Conservation (phyloP, 305 asterid genomes). For the Fraxinus paxiana region DNA sequence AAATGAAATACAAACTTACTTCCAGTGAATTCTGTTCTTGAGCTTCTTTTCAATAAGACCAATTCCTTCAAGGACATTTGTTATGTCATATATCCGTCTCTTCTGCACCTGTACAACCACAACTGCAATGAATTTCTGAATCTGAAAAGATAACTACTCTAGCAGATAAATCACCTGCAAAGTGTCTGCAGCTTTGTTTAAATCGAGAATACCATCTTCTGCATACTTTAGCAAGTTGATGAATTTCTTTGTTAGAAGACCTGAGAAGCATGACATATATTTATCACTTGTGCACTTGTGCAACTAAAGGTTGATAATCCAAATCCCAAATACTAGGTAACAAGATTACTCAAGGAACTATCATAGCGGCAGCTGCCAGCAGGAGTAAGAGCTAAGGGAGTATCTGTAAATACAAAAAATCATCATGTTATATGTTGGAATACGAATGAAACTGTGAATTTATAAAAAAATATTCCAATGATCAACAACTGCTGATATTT, state of each 20-base stretch:
- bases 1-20: conserved; percentile 49
- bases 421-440: conserved; percentile 7
- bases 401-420: conserved; percentile 46
- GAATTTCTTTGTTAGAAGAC: conserved; percentile 82
- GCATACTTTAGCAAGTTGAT: conserved; percentile 77
- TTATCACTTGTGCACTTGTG: conserved; percentile 26
- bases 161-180: conserved; percentile 57
- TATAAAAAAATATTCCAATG: background rate
- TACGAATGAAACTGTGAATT: background rate
- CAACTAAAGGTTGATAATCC: conserved; percentile 13
- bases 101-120: conserved; percentile 75
- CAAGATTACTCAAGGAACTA: conserved; percentile 71
- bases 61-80: conserved; percentile 98
- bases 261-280: conserved; percentile 41
- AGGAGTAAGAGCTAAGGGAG: conserved; percentile 76
- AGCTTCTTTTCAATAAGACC: conserved; percentile 96
- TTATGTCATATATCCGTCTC: conserved; percentile 93
- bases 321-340: conserved; percentile 19
- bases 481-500: background rate
- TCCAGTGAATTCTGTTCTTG: conserved; percentile 88
- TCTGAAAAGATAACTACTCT: conserved; percentile 2
- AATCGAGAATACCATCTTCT: conserved; percentile 90
- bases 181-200: conserved; percentile 90
- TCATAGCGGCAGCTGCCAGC: conserved; percentile 93
- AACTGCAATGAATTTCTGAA: conserved; percentile 19